A percentile compares a stretch with the other conserved stretches of the same genome.
Conservation (phyloP, 176 grass and related monocot species). For the Raddia distichophylla region DNA sequence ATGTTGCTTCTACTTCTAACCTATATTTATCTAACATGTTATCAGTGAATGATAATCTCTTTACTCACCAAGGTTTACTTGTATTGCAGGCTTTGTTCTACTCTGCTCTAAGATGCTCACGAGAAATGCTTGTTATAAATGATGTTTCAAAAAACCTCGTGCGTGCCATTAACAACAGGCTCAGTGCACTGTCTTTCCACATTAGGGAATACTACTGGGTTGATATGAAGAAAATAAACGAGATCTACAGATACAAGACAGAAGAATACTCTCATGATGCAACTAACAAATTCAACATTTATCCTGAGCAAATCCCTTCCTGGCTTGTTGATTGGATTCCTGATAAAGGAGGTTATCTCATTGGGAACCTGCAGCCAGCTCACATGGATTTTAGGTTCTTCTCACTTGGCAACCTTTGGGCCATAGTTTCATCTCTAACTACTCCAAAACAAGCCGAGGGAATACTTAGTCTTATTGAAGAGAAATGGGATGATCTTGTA, state of each 20-base stretch:
- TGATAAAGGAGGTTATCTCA: conserved; percentile 79
- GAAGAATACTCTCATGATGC: conserved; percentile 90
- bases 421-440: conserved; percentile 74
- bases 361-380: conserved; percentile 84
- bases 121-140: conserved; percentile 71
- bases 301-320: conserved; percentile 82
- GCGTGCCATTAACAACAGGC: conserved; percentile 77
- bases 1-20: conserved; percentile 8
- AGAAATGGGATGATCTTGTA: conserved; percentile 84
- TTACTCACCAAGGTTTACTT: conserved; percentile 33
- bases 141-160: conserved; percentile 69
- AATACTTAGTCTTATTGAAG: conserved; percentile 84
- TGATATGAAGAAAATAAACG: conserved; percentile 88
- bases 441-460: conserved; percentile 81
- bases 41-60: neutral
- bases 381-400: conserved; percentile 96
- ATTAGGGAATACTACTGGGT: conserved; percentile 89
- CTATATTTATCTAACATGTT: neutral
- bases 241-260: conserved; percentile 88
- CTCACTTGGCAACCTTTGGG: conserved; percentile 82
- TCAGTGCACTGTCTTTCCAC: conserved; percentile 84
- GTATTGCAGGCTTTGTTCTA: conserved; percentile 74
- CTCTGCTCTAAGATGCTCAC: conserved; percentile 71
- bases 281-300: conserved; percentile 91
- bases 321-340: conserved; percentile 91